Percentiles rank a stretch among this genome's conserved stretches.
These are phyloP conservation scores for Symbiodinium pilosum DNA, from an alignment of 73 alveolate genomes.

Conservation along the genomic window DNA sequence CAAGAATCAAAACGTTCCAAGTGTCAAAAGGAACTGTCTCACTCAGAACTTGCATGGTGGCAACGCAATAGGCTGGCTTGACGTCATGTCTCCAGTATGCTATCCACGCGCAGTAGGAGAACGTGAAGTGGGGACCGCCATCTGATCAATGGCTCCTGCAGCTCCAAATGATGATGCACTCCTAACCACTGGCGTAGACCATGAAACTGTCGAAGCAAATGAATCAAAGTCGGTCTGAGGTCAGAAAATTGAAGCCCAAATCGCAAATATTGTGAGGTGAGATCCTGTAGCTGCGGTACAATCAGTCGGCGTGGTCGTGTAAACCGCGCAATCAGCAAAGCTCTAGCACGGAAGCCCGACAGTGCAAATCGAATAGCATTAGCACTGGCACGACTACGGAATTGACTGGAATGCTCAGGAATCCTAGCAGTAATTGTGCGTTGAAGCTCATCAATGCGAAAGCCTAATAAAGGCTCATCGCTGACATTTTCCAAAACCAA, in stretches of 20 bases:
- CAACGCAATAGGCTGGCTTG: too few relatives aligned
- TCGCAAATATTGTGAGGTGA: not conserved
- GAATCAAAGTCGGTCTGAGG: not conserved
- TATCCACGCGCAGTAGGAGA: too few relatives aligned
- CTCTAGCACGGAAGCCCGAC: not conserved
- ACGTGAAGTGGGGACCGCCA: too few relatives aligned
- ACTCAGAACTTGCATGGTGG: too few relatives aligned
- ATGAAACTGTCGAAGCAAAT: not conserved
- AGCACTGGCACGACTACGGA: not conserved
- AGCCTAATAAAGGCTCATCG: not conserved
- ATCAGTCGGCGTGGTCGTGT: not conserved
- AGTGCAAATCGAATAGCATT: not conserved
- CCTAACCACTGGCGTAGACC: too few relatives aligned
- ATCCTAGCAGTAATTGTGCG: not conserved
- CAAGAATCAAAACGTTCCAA: too few relatives aligned
- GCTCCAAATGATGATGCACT: too few relatives aligned
- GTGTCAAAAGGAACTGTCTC: too few relatives aligned
- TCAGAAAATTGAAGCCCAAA: not conserved
- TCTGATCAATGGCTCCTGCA: too few relatives aligned
- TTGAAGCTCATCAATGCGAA: not conserved
- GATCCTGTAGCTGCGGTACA: not conserved
- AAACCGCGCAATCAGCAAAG: not conserved
- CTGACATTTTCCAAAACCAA: too few relatives aligned
- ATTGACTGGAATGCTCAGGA: not conserved
- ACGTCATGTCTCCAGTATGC: too few relatives aligned